Conservation (phyloP, 768 basidiomycete genomes). For the Leccinum rimulosum region DNA sequence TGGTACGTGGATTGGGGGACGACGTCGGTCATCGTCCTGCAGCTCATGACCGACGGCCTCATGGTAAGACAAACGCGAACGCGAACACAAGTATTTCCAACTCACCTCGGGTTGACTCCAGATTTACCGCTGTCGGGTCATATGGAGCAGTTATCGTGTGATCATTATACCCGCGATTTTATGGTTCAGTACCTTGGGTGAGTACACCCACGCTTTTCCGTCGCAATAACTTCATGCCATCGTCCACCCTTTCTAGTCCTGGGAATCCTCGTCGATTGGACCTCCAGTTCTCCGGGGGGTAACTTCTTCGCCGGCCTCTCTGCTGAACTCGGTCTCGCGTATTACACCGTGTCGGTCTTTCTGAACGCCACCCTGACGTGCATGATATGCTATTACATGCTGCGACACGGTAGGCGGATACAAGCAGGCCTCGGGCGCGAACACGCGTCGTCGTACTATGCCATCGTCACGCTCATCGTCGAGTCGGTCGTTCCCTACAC, state of each 20-base stretch:
- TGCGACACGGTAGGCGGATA: conserved; percentile 9
- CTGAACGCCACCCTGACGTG: conserved; percentile 19
- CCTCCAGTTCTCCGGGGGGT: conserved; percentile 14
- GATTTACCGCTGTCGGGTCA: conserved; percentile 39
- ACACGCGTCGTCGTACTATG: conserved; percentile 17
- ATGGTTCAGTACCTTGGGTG: conserved; percentile 25
- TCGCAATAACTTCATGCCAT: background rate
- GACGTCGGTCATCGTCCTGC: conserved; percentile 24
- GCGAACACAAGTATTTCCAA: background rate
- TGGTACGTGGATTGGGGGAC: conserved; percentile 32
- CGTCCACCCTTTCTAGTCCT: conserved; percentile 8
- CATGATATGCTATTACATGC: conserved; percentile 22
- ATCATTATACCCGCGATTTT: conserved; percentile 18
- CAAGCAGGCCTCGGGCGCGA: conserved; percentile 15
- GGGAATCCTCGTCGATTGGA: conserved; percentile 13
- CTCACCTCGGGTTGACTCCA: conserved; percentile 20
- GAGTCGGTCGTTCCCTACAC: conserved; percentile 28
- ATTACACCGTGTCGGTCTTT: conserved; percentile 14
- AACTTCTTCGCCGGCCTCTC: conserved; percentile 18
- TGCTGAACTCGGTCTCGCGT: conserved; percentile 14
- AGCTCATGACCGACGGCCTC: conserved; percentile 36
- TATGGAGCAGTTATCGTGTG: conserved; percentile 27
- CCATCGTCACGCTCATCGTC: conserved; percentile 11
- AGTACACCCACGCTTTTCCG: background rate
- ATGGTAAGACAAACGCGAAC: conserved; percentile 16